Conservation (phyloP, 78 protist genomes). For the Dictyostelium capitatum region DNA sequence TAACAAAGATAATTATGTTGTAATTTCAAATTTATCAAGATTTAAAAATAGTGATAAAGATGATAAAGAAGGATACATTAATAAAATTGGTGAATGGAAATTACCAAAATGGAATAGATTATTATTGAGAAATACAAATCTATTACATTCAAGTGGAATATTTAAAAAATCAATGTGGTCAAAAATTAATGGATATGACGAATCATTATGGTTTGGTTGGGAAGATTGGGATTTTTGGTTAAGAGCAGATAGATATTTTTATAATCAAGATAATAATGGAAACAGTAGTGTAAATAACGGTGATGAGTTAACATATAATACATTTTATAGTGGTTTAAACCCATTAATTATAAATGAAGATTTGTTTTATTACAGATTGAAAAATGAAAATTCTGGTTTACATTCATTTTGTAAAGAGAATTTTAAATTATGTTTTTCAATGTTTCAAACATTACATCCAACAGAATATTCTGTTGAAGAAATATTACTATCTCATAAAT, state of each 20-base stretch:
- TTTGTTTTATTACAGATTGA: constrained; percentile 39
- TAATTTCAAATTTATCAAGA: constrained; percentile 26
- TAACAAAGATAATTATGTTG: background rate
- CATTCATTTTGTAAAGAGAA: constrained; percentile 71
- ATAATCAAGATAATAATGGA: background rate
- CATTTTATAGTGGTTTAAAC: background rate
- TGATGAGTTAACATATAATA: background rate
- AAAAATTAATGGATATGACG: constrained; percentile 25
- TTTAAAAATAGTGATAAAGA: background rate
- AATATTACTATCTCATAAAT: constrained; percentile 2
- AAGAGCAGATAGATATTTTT: constrained; percentile 15
- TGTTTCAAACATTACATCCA: constrained; percentile 61
- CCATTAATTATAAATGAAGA: constrained; percentile 4
- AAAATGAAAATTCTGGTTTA: constrained; percentile 36
- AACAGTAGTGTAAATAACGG: background rate
- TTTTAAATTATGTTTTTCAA: constrained; percentile 57
- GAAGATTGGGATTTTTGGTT: constrained; percentile 84
- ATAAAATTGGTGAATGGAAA: constrained; percentile 27
- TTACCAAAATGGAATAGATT: constrained; percentile 29
- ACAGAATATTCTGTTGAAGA: constrained; percentile 19
- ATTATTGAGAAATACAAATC: background rate
- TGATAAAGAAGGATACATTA: background rate
- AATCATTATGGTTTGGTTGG: constrained; percentile 74
- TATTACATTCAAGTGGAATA: constrained; percentile 44
- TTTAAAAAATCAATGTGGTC: constrained; percentile 40